Evolutionary conservation across 1,284 basidiomycete species (phyloP).

Genomic region (Macrocybe sp.): DNA sequence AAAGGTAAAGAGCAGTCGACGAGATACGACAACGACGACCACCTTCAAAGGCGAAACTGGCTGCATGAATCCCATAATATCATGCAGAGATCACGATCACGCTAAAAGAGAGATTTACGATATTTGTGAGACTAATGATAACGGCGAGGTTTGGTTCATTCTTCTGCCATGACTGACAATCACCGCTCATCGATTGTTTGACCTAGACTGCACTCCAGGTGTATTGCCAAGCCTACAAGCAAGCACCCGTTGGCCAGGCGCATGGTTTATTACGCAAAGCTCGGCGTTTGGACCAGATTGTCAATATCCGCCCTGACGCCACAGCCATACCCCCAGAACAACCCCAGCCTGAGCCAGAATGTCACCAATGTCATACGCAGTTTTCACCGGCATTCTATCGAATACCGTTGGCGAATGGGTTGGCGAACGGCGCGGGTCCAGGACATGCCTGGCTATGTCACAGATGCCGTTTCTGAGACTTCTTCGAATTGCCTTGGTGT

Average conservation of each 20-base stretch:
- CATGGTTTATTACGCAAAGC: slow-evolving; percentile 87
- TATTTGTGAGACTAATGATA: slow-evolving; percentile 81
- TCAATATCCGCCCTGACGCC: slow-evolving; percentile 34
- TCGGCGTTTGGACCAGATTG: slow-evolving; percentile 67
- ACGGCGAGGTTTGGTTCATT: slow-evolving; percentile 55
- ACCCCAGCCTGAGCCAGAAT: slow-evolving; percentile 28
- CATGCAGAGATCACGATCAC: slow-evolving; percentile 78
- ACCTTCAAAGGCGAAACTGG: slow-evolving; percentile 89
- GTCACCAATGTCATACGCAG: slow-evolving; percentile 34
- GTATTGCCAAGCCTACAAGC: slow-evolving; percentile 82
- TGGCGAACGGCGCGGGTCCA: slow-evolving; percentile 1
- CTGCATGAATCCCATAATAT: slow-evolving; percentile 76
- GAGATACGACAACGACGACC: slow-evolving; percentile 59
- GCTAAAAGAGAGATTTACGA: slow-evolving; percentile 69
- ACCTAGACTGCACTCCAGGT: slow-evolving; percentile 80
- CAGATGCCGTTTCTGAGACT: slow-evolving; percentile 36
- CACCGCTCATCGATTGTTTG: slow-evolving; percentile 3
- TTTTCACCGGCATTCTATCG: slow-evolving; percentile 40
- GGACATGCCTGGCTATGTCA: slow-evolving; percentile 42
- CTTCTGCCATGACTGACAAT: slow-evolving; percentile 1
- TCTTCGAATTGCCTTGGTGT: slow-evolving; percentile 6
- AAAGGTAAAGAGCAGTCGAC: slow-evolving; percentile 71
- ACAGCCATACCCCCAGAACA: slow-evolving; percentile 15
- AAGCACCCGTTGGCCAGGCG: slow-evolving; percentile 60
- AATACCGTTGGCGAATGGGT: slow-evolving; percentile 4